Evolutionary conservation across 257 asterid species (phyloP).

Genomic region (Marsdenia floribunda): DNA sequence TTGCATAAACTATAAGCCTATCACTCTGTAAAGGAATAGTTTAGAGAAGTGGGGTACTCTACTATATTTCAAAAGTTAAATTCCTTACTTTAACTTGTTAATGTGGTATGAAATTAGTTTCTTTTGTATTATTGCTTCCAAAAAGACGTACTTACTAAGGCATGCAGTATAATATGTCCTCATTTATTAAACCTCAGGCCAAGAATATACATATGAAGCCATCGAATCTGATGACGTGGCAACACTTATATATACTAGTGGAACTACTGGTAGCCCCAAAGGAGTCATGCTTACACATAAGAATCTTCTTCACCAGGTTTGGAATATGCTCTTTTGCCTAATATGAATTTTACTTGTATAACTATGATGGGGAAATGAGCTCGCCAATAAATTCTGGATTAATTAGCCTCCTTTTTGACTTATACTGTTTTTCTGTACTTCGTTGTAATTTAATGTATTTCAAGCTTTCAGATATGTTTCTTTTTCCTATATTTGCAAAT

Average conservation of each 20-base stretch:
- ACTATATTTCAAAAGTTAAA: not conserved
- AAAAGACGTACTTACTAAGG: not conserved
- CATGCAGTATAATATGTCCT: slow-evolving; percentile 12
- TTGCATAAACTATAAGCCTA: not conserved
- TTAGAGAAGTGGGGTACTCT: not conserved
- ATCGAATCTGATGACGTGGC: slow-evolving; percentile 73
- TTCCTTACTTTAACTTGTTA: not conserved
- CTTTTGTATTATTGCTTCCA: not conserved
- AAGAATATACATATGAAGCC: slow-evolving; percentile 48
- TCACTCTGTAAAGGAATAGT: not conserved
- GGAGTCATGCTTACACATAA: slow-evolving; percentile 95
- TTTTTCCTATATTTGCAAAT: not conserved
- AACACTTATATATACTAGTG: slow-evolving; percentile 85
- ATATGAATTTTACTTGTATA: not conserved
- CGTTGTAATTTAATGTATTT: not conserved
- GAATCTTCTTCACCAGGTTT: slow-evolving; percentile 88
- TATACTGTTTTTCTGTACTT: not conserved
- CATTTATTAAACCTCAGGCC: slow-evolving; percentile 38
- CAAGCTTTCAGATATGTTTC: not conserved
- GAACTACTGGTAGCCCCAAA: slow-evolving; percentile 93
- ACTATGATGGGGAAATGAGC: not conserved
- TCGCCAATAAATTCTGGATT: not conserved
- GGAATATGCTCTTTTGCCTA: slow-evolving; percentile 12
- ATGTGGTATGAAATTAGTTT: not conserved
- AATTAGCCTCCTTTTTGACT: not conserved